phyloP scores from a whole-genome alignment of 352 stramenopile genomes.

The Pythium insidiosum region DNA sequence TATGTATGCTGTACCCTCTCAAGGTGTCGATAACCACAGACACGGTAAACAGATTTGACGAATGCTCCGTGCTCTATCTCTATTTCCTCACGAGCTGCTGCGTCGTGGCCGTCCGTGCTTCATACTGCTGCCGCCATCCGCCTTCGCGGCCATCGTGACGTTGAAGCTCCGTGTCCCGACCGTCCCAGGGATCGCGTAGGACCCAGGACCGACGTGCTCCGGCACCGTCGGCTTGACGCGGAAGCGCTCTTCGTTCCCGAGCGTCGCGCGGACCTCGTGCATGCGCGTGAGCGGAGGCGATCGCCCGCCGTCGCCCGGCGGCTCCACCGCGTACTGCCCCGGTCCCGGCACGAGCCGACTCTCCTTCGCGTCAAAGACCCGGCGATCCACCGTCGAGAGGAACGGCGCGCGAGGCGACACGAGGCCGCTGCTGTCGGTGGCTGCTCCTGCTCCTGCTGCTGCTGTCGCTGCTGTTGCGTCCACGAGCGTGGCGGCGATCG shows the following conservation, averaged over 20 bases:
- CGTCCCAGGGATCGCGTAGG: conserved; percentile 22
- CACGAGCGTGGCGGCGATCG: background rate
- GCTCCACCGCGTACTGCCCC: conserved; percentile 17
- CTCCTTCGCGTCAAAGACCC: conserved; percentile 16
- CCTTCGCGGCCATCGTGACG: conserved; percentile 20
- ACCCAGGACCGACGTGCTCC: conserved; percentile 19
- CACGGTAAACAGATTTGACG: too few species aligned
- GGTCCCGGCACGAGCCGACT: conserved; percentile 17
- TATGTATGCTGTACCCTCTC: too few species aligned
- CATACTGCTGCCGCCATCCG: too few species aligned
- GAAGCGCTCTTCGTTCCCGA: conserved; percentile 22
- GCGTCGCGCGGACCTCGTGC: conserved; percentile 12
- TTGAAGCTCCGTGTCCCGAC: conserved; percentile 33
- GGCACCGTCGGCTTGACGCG: conserved; percentile 15
- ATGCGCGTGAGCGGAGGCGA: conserved; percentile 7
- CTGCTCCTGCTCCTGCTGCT: too few species aligned
- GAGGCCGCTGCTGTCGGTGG: too few species aligned
- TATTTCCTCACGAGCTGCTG: too few species aligned
- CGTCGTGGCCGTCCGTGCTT: too few species aligned
- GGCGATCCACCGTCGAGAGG: conserved; percentile 11
- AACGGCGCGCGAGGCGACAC: conserved; percentile 12
- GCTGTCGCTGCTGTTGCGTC: too few species aligned
- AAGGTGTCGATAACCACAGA: too few species aligned
- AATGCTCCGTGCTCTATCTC: too few species aligned
- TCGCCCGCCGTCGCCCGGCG: background rate